phyloP scores from a whole-genome alignment of 2,329 filamentous ascomycete genomes.

The Arthroderma uncinatum region DNA sequence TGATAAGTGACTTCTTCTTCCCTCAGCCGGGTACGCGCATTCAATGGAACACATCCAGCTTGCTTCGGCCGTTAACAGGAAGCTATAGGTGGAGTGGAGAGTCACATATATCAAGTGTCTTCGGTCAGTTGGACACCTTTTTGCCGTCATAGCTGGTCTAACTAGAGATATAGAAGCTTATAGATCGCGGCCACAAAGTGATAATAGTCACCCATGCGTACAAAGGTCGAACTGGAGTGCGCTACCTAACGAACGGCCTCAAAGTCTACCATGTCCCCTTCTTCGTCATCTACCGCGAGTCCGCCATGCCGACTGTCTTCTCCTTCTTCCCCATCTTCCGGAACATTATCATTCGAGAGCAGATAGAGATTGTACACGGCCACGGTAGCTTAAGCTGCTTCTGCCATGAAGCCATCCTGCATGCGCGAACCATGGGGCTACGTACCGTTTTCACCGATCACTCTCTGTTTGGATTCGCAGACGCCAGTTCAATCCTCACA shows the following conservation, averaged over 20 bases:
- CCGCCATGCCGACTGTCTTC: conserved; percentile 93
- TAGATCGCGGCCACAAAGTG: conserved; percentile 95
- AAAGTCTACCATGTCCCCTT: conserved; percentile 98
- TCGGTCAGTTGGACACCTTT: conserved; percentile 38
- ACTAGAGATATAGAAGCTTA: conserved; percentile 55
- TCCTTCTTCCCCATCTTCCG: conserved; percentile 97
- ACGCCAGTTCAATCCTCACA: conserved; percentile 87
- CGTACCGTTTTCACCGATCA: conserved; percentile 96
- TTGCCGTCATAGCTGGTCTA: not conserved
- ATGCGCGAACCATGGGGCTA: conserved; percentile 90
- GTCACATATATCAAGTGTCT: conserved; percentile 95
- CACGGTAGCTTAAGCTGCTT: conserved; percentile 87
- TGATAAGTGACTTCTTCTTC: conserved; percentile 99
- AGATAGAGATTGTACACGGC: conserved; percentile 96
- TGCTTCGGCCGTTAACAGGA: not conserved
- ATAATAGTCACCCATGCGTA: conserved; percentile 96
- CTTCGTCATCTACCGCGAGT: conserved; percentile 84
- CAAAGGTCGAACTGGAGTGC: conserved; percentile 76
- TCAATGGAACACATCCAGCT: not conserved
- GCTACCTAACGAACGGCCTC: conserved; percentile 92
- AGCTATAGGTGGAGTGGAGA: conserved; percentile 67
- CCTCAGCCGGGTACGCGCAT: conserved; percentile 61
- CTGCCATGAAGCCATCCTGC: conserved; percentile 87
- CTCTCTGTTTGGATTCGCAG: conserved; percentile 92
- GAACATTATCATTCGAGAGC: conserved; percentile 87